Evolutionary conservation across 192 early-diverging fungal species (phyloP).

Genomic region (Coemansia sp.): DNA sequence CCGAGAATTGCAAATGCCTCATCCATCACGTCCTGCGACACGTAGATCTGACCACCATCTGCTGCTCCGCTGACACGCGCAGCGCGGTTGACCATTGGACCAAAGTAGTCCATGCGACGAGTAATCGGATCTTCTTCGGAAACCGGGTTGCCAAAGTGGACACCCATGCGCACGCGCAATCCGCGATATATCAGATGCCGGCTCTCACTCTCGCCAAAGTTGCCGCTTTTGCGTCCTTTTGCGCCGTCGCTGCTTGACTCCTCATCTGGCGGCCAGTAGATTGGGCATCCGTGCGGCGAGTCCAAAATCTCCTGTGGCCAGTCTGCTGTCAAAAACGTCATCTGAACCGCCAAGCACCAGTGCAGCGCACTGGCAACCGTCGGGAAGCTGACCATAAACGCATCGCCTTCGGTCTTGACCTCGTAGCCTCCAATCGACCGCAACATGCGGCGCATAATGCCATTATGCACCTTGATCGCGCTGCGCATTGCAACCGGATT

Average conservation of each 20-base stretch:
- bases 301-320: slow-evolving; percentile 87
- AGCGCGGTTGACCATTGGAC: slow-evolving; percentile 88
- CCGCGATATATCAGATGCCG: slow-evolving; percentile 74
- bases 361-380: slow-evolving; percentile 75
- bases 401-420: slow-evolving; percentile 94
- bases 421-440: slow-evolving; percentile 87
- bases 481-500: slow-evolving; percentile 78
- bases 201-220: slow-evolving; percentile 24
- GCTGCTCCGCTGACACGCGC: slow-evolving; percentile 79
- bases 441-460: slow-evolving; percentile 77
- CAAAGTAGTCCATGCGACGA: slow-evolving; percentile 94
- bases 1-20: slow-evolving; percentile 56
- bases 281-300: slow-evolving; percentile 70
- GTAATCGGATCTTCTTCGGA: slow-evolving; percentile 88
- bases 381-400: slow-evolving; percentile 91
- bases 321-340: slow-evolving; percentile 74
- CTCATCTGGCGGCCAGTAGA: slow-evolving; percentile 61
- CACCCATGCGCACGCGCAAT: slow-evolving; percentile 88
- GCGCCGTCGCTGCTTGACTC: slow-evolving; percentile 14
- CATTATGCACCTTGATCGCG: slow-evolving; percentile 84
- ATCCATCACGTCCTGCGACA: slow-evolving; percentile 79
- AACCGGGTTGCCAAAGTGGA: slow-evolving; percentile 85
- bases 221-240: slow-evolving; percentile 16
- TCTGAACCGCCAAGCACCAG: slow-evolving; percentile 87
- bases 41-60: slow-evolving; percentile 87